A percentile compares a stretch with the other conserved stretches of the same genome.
Conservation (phyloP, 768 basidiomycete genomes). For the Termitomyces bulborhizus region DNA sequence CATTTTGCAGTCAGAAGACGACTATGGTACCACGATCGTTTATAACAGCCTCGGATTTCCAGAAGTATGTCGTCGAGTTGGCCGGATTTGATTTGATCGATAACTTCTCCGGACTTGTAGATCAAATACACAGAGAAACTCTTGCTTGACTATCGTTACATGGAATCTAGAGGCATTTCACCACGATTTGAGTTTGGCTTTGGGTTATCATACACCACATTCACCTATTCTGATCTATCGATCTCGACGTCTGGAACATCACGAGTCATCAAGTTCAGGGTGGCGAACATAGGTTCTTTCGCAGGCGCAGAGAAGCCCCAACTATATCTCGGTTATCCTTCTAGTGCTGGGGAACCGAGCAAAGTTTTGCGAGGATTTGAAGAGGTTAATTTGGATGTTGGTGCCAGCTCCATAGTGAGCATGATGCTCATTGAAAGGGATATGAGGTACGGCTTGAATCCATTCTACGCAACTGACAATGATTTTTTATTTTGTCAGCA, state of each 20-base stretch:
- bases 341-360: conserved; percentile 38
- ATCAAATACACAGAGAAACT: conserved; percentile 64
- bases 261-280: conserved; percentile 31
- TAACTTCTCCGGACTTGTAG: conserved; percentile 15
- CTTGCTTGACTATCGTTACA: conserved; percentile 62
- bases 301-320: conserved; percentile 49
- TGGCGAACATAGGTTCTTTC: conserved; percentile 40
- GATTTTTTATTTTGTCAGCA: conserved; percentile 16
- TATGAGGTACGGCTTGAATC: conserved; percentile 30
- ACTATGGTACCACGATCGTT: conserved; percentile 38
- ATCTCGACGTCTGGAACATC: conserved; percentile 27
- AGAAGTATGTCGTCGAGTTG: background rate
- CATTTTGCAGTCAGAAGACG: conserved; percentile 24
- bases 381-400: conserved; percentile 32
- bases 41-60: conserved; percentile 28
- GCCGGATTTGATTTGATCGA: too few species aligned
- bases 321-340: conserved; percentile 43
- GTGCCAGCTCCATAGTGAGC: conserved; percentile 27
- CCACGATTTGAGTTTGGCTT: conserved; percentile 66
- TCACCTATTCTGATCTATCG: conserved; percentile 50
- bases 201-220: conserved; percentile 70
- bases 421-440: conserved; percentile 34
- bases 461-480: background rate
- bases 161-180: conserved; percentile 44
- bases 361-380: conserved; percentile 48